phyloP scores from a whole-genome alignment of 164 flowering plant genomes.

The Kalanchoe fedtschenkoi region DNA sequence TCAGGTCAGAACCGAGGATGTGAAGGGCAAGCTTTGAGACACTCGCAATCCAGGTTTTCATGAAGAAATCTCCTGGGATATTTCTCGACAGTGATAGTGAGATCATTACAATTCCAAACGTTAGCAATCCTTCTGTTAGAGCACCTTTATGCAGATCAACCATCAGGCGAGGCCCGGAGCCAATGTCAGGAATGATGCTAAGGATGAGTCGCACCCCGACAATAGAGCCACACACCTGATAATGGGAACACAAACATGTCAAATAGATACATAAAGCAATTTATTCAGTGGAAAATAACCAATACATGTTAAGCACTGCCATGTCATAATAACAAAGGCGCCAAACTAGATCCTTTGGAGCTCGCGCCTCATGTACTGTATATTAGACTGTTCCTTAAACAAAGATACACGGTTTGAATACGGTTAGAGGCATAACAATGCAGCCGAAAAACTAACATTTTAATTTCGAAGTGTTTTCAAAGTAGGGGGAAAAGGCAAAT shows the following conservation, averaged over 20 bases:
- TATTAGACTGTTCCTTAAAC: too few relatives aligned
- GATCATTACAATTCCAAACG: slow-evolving; percentile 49
- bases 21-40: slow-evolving; percentile 78
- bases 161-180: slow-evolving; percentile 64
- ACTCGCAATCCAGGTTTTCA: slow-evolving; percentile 87
- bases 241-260: background rate
- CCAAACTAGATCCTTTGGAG: too few relatives aligned
- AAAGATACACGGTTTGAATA: too few relatives aligned
- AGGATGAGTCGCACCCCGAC: slow-evolving; percentile 54
- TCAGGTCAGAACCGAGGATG: slow-evolving; percentile 83
- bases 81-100: slow-evolving; percentile 50
- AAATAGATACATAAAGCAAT: background rate
- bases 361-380: too few relatives aligned
- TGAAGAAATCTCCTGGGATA: slow-evolving; percentile 50
- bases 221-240: slow-evolving; percentile 69
- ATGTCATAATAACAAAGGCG: too few relatives aligned
- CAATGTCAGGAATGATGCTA: slow-evolving; percentile 50
- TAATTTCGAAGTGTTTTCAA: too few relatives aligned
- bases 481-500: too few relatives aligned
- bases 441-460: too few relatives aligned
- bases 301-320: too few relatives aligned
- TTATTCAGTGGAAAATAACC: too few relatives aligned
- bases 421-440: too few relatives aligned
- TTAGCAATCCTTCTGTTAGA: slow-evolving; percentile 75
- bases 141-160: slow-evolving; percentile 74